Percentiles rank a stretch among this genome's conserved stretches.
Evolutionary conservation across 352 stramenopile species (phyloP).

Genomic region (Phytophthora capsici): DNA sequence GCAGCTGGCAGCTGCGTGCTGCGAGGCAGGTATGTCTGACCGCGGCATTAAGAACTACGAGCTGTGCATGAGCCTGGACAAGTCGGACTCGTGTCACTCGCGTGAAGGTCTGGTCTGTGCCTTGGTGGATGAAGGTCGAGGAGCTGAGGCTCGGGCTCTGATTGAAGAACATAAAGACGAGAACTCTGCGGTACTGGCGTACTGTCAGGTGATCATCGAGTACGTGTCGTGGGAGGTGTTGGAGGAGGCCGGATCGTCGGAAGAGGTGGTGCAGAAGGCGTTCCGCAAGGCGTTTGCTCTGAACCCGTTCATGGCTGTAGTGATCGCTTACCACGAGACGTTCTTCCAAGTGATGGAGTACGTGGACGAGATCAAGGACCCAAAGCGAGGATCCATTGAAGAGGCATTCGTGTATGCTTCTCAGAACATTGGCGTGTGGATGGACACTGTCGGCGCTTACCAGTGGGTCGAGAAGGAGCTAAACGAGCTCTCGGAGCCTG

Average conservation of each 20-base stretch:
- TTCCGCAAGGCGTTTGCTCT: constrained; percentile 74
- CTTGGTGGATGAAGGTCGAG: constrained; percentile 81
- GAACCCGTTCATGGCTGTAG: constrained; percentile 87
- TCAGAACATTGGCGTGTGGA: constrained; percentile 85
- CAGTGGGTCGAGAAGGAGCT: constrained; percentile 89
- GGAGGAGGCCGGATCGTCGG: constrained; percentile 79
- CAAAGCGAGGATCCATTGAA: constrained; percentile 76
- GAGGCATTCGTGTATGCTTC: constrained; percentile 84
- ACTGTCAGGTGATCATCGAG: constrained; percentile 85
- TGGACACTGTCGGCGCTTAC: constrained; percentile 81
- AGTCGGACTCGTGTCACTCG: constrained; percentile 59
- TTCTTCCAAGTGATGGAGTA: constrained; percentile 87
- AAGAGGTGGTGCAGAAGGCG: constrained; percentile 75
- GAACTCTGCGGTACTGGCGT: constrained; percentile 74
- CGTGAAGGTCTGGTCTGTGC: constrained; percentile 78
- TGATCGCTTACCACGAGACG: constrained; percentile 79
- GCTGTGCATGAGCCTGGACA: constrained; percentile 79
- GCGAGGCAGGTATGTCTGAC: constrained; percentile 71
- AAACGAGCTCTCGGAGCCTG: constrained; percentile 48
- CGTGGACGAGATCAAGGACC: constrained; percentile 81
- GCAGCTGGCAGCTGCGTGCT: constrained; percentile 76
- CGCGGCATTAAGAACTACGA: constrained; percentile 87
- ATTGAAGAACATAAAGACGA: constrained; percentile 68
- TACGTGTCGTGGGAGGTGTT: constrained; percentile 91
- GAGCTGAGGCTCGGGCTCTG: constrained; percentile 68